Evolutionary conservation across 2,329 filamentous ascomycete species (phyloP).

Genomic region (Penicillium polonicum): DNA sequence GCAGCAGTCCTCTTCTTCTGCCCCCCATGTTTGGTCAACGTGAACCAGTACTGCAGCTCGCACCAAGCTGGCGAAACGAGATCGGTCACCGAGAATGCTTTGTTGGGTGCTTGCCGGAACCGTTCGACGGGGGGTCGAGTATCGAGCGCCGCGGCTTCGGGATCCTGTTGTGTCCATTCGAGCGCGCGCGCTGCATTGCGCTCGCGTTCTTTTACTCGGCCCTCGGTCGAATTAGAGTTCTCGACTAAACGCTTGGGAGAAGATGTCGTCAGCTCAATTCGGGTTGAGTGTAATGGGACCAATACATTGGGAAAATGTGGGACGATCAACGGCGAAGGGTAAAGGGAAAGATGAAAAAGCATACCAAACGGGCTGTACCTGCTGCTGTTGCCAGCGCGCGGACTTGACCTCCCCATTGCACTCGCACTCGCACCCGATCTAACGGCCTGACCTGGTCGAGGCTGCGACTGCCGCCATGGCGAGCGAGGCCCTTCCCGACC

Average conservation of each 20-base stretch:
- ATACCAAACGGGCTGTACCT: slow-evolving; percentile 34
- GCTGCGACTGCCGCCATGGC: slow-evolving; percentile 22
- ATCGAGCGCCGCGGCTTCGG: slow-evolving; percentile 37
- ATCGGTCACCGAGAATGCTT: slow-evolving; percentile 83
- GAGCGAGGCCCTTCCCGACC: slow-evolving; percentile 40
- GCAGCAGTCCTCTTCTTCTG: slow-evolving; percentile 71
- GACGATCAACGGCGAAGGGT: slow-evolving; percentile 44
- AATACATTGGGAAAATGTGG: not conserved
- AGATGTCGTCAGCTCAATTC: slow-evolving; percentile 57
- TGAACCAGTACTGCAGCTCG: slow-evolving; percentile 90
- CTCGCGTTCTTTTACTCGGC: slow-evolving; percentile 34
- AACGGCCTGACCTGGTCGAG: slow-evolving; percentile 19
- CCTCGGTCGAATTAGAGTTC: slow-evolving; percentile 42
- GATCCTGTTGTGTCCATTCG: slow-evolving; percentile 25
- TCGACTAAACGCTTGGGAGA: slow-evolving; percentile 61
- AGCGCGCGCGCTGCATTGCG: slow-evolving; percentile 28
- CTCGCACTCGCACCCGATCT: slow-evolving; percentile 10
- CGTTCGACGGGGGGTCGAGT: slow-evolving; percentile 66
- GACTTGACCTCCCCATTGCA: slow-evolving; percentile 28
- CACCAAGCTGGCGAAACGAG: slow-evolving; percentile 90
- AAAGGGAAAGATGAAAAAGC: slow-evolving; percentile 13
- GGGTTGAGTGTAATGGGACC: not conserved
- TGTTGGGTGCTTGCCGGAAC: slow-evolving; percentile 74
- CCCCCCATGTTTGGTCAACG: slow-evolving; percentile 75
- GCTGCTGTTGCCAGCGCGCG: slow-evolving; percentile 29